Evolutionary conservation across 1,284 basidiomycete genomes (phyloP).

Genomic region (Tilletia caries): DNA sequence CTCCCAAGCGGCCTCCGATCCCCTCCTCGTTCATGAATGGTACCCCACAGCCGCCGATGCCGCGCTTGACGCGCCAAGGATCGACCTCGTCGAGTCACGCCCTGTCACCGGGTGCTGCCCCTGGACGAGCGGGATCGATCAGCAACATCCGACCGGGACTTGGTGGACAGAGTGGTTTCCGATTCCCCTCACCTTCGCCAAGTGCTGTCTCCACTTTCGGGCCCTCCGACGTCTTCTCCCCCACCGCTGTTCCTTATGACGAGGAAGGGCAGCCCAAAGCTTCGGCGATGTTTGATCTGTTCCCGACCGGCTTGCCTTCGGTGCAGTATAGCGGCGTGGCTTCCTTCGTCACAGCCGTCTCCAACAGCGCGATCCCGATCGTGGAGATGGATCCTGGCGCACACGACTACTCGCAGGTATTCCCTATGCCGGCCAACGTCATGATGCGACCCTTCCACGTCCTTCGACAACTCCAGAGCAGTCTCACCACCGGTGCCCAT

Average conservation of each 20-base stretch:
- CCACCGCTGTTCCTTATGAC: neutral
- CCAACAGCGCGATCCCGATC: conserved; percentile 8
- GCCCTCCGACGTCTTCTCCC: neutral
- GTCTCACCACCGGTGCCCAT: conserved; percentile 66
- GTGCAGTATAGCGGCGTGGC: conserved; percentile 26
- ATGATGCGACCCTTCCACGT: conserved; percentile 29
- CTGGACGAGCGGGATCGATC: neutral
- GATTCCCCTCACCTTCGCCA: conserved; percentile 3
- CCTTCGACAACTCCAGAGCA: conserved; percentile 24
- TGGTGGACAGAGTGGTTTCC: conserved; percentile 7
- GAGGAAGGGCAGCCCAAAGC: neutral
- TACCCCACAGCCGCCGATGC: conserved; percentile 6
- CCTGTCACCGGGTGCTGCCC: neutral
- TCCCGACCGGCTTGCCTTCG: conserved; percentile 38
- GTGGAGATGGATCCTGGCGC: conserved; percentile 8
- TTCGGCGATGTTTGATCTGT: conserved; percentile 25
- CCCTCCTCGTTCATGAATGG: conserved; percentile 28
- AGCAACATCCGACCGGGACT: conserved; percentile 3
- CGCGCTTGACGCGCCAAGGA: neutral
- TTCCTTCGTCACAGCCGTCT: conserved; percentile 24
- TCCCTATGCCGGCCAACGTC: conserved; percentile 18
- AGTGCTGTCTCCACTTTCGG: neutral
- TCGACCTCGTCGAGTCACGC: neutral
- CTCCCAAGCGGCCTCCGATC: conserved; percentile 32
- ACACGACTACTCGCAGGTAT: neutral